Base-by-base conservation (phyloP, 2,329 filamentous ascomycete species). In the Arthrobotrys sinensis region DNA sequence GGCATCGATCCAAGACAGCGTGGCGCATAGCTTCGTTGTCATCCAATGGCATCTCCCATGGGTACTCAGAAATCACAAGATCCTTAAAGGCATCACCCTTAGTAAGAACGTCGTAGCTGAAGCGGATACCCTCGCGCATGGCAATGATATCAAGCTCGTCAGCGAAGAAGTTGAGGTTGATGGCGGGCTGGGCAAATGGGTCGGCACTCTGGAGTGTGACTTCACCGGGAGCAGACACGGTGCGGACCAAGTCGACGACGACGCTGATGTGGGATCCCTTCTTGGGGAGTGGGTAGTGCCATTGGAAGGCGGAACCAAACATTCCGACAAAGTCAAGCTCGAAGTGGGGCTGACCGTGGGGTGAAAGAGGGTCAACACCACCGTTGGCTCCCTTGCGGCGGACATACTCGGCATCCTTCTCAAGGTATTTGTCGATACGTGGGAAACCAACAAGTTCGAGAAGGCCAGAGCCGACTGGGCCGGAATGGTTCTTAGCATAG, bases 241-340 rank as follows among this genome's bases (percentile, higher is more conserved):
- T 86, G 0, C 86, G 85, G 5, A 88, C 82, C 12, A 88, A 83
- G 68, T 87, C 86, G 6, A 88, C 86, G 64, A 91, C 87, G 0
- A 91, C 86, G 73, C 88, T 90, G 68, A 89, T 84, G 82, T 88
- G 88, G 80, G 85, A 85, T 0, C 88, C 89, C 80, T 82, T 76
- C 0, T 80, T 80, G 0, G 86, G 86, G 0, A 82, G 83, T 0
- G 85, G 86, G 57, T 84, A 85, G 76, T 87, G 86, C 85, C 86
- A 87, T 80, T 87, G 86, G 83, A 87, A 88, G 0, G 86, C 86
- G 10, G 83, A 83, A 46, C 86, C 83, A 81, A 90, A 91, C 85
- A 90, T 86, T 65, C 85, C 84, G 10, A 91, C 87, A 80, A 91
- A 91, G 83, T 91, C 89, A 38, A 90, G 85, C 83, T 90, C 88